Evolutionary conservation across 2,329 filamentous ascomycete genomes (phyloP), one percentile per base, ranked within the genome.

Genomic region (Neonectria sp.): DNA sequence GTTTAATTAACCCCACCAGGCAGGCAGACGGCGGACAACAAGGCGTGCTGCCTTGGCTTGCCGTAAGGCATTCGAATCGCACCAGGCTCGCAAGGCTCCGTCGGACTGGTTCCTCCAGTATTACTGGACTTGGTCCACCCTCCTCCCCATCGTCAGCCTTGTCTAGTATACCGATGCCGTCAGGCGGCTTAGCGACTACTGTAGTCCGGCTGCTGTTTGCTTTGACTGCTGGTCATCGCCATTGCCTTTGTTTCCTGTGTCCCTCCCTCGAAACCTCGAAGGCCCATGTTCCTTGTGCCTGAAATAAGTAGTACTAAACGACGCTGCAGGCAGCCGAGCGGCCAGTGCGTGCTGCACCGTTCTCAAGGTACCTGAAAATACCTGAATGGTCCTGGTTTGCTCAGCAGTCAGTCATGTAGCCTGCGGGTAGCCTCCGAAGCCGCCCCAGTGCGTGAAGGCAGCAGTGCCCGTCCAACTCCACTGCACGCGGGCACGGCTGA

Each of bases 381-480:
- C 40, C n/a, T 45, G n/a, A 12, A 45, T 6, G 40, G 8, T 24
- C 40, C 7, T 7, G n/a, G 40, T 12, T 45, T 45, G 40, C 4
- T 5, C 40, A 45, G 11, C 11, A 21, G 12, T 9, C 8, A 24
- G n/a, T 25, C 15, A 31, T 48, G 45, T 48, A 52, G 24, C 21
- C 13, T 37, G 31, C n/a, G 25, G 17, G 49, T 52, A 33, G 17
- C 49, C 29, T 33, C 27, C 9, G 31, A 21, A 24, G 51, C 29
- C 51, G 51, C 31, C 29, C 11, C 51, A 21, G 51, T 24, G n/a
- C 48, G 60, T 48, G 69, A 72, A 72, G 71, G 71, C 71, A 72
- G 60, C 70, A 72, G 68, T 57, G 65, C 25, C 25, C 46, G 60
- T 65, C 33, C 33, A 40, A 68, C 64, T 58, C 65, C 68, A 70